Evolutionary conservation across 768 basidiomycete genomes (phyloP).

Genomic region (Lactarius trivialis): DNA sequence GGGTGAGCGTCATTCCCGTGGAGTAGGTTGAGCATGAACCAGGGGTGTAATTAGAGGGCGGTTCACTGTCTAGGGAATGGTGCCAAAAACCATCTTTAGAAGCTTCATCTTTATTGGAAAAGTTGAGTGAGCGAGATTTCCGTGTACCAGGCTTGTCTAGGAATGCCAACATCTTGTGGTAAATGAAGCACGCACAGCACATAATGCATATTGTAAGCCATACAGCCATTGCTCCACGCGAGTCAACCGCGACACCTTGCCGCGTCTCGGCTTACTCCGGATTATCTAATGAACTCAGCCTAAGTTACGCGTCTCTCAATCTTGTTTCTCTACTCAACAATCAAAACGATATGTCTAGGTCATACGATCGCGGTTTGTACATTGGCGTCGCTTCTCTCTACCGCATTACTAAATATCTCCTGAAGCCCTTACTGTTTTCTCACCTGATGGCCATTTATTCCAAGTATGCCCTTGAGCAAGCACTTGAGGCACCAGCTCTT

Average conservation of each 20-base stretch:
- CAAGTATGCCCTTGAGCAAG: conserved; percentile 47
- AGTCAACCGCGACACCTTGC: too few species aligned
- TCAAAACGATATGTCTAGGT: conserved; percentile 65
- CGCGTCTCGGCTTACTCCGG: conserved; percentile 16
- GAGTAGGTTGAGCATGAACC: conserved; percentile 34
- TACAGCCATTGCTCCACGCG: too few species aligned
- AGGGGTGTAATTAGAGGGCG: conserved; percentile 56
- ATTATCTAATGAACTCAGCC: conserved; percentile 21
- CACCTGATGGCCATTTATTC: conserved; percentile 97
- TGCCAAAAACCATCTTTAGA: conserved; percentile 60
- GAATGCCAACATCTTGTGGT: neutral
- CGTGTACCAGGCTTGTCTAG: neutral
- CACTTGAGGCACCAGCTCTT: neutral
- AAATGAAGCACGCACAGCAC: too few species aligned
- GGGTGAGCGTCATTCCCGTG: neutral
- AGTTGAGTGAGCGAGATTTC: neutral
- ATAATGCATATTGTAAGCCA: too few species aligned
- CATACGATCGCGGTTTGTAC: conserved; percentile 89
- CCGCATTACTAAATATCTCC: conserved; percentile 5
- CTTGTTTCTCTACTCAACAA: neutral
- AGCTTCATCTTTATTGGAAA: neutral
- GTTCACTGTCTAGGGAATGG: conserved; percentile 36
- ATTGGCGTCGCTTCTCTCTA: neutral
- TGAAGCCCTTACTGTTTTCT: conserved; percentile 92
- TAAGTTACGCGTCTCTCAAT: conserved; percentile 19